phyloP scores from a whole-genome alignment of 1,139 yeast species.

The Candida sp. region DNA sequence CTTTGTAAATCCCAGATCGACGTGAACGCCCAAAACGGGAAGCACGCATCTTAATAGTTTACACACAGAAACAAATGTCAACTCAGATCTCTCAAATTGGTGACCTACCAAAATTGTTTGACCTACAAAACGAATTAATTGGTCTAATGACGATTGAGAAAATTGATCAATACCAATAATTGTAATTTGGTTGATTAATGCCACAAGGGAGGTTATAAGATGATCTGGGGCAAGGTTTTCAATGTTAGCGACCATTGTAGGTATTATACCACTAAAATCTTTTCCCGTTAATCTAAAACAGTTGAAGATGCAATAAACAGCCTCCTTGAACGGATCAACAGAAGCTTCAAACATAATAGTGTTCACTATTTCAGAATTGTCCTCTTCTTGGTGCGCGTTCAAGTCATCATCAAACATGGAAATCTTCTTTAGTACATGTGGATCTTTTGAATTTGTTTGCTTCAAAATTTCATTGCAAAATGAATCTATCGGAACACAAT shows the following conservation, averaged over 20 bases:
- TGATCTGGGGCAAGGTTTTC: neutral
- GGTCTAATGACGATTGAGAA: conserved; percentile 5
- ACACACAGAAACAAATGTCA: conserved; percentile 24
- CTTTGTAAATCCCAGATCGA: conserved; percentile 17
- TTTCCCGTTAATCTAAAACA: neutral
- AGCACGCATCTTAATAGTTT: conserved; percentile 15
- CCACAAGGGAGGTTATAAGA: neutral
- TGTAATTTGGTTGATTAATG: neutral
- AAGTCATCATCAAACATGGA: neutral
- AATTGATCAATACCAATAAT: neutral
- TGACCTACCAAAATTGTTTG: conserved; percentile 23
- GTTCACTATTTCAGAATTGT: neutral
- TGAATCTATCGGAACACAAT: neutral
- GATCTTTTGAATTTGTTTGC: neutral
- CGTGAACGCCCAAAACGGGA: conserved; percentile 8
- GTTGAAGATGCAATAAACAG: neutral
- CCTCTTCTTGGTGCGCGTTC: neutral
- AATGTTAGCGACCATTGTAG: neutral
- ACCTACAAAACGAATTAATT: conserved; percentile 25
- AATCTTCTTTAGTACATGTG: neutral
- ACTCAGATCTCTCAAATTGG: conserved; percentile 33
- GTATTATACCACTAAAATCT: conserved; percentile 1
- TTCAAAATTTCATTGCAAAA: neutral
- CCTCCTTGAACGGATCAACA: neutral
- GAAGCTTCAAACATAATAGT: neutral